Base-by-base conservation (phyloP, 345 rosid genomes). In the Odontarrhena argentea region DNA sequence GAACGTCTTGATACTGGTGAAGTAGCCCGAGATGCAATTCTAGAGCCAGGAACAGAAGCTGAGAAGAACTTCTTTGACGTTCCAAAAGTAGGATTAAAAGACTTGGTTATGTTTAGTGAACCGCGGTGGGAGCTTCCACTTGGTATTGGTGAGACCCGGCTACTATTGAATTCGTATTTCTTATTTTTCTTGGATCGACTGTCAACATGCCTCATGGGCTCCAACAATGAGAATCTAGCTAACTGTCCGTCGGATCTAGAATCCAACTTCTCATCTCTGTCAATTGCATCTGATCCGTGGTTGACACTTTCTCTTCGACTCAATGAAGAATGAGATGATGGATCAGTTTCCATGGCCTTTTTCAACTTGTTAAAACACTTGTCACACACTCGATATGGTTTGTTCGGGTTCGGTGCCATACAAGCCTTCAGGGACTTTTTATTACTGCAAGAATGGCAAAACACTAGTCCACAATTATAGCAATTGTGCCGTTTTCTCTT, bases 1-100 rank as follows among this genome's bases (percentile, higher is more conserved):
- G 92, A 82, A 36, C 96, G 87, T 75, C 99, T 87, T 54, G 92
- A 91, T 81, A 91, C 85, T 53, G 99, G 99, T 15, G 99, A 95
- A 65, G 96, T 88, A 81, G 96, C 99, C 69, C 99, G 88, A 58
- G 99, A 94, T 40, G 81, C 93, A 76, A 94, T 94, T 84, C 99
- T 79, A 13, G 99, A 95, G 55, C 99, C 99, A 66, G 99, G 99
- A 84, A 91, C 97, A 69, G 99, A 95, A 26, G 97, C 99, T 28
- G 99, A 95, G 81, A 91, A 95, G 73, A 89, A 85, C 71, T 91
- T 95, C 82, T 95, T 95, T 44, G 99, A 95, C 54, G 96, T 82
- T 65, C 90, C 96, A 75, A 88, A 94, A 67, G 85, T 83, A 11
- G 95, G 96, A 79, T 85, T 89, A 45, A 90, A 79, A 62, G 97